These are phyloP conservation scores for Candida montana DNA, from an alignment of 805 yeast genomes.

Conservation along the genomic window DNA sequence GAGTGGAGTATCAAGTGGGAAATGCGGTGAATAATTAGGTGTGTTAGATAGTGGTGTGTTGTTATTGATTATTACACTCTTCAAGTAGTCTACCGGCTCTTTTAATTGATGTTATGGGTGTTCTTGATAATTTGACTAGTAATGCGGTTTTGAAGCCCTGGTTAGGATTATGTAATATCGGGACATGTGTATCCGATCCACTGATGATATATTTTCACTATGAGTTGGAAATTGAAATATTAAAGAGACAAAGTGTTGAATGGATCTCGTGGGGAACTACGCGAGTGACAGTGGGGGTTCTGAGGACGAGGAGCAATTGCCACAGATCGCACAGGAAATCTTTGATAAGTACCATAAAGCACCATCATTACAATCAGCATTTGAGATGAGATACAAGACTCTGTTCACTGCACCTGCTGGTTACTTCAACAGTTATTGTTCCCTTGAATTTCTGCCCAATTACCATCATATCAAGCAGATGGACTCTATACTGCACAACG, in stretches of 20 bases:
- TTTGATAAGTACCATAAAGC: slow-evolving; percentile 13
- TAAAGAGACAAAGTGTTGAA: not conserved
- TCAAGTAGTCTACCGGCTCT: no score
- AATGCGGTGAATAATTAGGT: not conserved
- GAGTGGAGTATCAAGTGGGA: no score
- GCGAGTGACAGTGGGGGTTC: slow-evolving; percentile 1
- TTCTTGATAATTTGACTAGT: no score
- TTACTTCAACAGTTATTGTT: slow-evolving; percentile 7
- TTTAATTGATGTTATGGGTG: no score
- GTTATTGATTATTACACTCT: no score
- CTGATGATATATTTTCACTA: no score
- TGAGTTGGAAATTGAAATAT: no score
- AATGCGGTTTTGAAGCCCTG: no score
- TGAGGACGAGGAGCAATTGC: not conserved
- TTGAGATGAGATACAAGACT: slow-evolving; percentile 12
- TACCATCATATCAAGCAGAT: not conserved
- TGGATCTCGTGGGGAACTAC: slow-evolving; percentile 5
- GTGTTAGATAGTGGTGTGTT: not conserved
- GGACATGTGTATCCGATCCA: no score
- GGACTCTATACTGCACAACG: not conserved
- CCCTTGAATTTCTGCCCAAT: slow-evolving; percentile 9
- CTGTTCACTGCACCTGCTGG: slow-evolving; percentile 8
- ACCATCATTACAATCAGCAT: slow-evolving; percentile 5
- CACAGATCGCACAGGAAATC: slow-evolving; percentile 4
- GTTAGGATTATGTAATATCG: no score